Conservation (phyloP, 2,329 filamentous ascomycete species). For the Cordyceps cicadae region DNA sequence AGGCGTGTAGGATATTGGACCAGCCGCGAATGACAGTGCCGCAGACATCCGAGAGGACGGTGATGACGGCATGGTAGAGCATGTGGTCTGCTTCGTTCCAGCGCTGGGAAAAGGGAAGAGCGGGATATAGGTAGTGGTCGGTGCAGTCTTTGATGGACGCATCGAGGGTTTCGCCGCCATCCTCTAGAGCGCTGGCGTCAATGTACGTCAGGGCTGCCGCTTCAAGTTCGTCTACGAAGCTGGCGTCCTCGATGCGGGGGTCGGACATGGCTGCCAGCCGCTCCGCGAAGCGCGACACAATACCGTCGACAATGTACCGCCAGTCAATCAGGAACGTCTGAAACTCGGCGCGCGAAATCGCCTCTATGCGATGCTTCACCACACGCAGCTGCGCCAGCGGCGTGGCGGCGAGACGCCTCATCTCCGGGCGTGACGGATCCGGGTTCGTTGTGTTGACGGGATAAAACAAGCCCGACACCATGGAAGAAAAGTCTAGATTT, state of each 20-base stretch:
- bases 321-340: conserved; percentile 41
- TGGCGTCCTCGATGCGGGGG: conserved; percentile 17
- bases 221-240: conserved; percentile 29
- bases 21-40: background rate
- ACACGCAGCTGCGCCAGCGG: conserved; percentile 21
- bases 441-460: conserved; percentile 40
- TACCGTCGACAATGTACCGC: conserved; percentile 58
- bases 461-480: conserved; percentile 44
- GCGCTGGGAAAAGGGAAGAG: background rate
- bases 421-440: conserved; percentile 22
- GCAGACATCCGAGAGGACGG: background rate
- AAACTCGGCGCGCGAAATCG: conserved; percentile 29
- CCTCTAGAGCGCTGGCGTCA: background rate
- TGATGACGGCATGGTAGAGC: conserved; percentile 1
- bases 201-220: conserved; percentile 17
- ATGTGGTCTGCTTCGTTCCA: conserved; percentile 6
- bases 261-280: conserved; percentile 37
- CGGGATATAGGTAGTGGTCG: background rate
- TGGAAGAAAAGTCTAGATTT: conserved; percentile 38
- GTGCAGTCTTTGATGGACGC: background rate
- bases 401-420: conserved; percentile 25
- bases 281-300: conserved; percentile 53
- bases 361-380: conserved; percentile 31
- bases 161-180: background rate
- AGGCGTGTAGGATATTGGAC: background rate